phyloP scores from a whole-genome alignment of 2,329 filamentous ascomycete genomes.

The Cucurbitaria berberidis region DNA sequence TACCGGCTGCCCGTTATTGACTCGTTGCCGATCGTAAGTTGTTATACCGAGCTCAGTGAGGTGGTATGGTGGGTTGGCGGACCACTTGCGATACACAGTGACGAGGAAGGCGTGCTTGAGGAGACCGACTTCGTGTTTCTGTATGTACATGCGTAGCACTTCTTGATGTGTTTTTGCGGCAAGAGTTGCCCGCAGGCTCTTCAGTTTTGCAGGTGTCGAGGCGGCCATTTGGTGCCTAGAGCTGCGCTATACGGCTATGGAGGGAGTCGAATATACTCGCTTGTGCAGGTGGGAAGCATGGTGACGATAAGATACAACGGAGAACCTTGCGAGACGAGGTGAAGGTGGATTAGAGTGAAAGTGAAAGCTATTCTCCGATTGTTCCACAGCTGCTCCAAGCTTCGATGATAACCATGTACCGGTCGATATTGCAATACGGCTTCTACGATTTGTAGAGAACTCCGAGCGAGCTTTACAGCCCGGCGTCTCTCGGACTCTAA shows the following conservation, averaged over 20 bases:
- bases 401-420: no score
- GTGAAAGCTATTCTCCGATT: background rate
- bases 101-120: constrained; percentile 21
- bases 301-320: no score
- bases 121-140: background rate
- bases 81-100: constrained; percentile 17
- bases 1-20: background rate
- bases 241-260: background rate
- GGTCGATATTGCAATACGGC: no score
- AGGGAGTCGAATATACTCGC: no score
- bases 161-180: constrained; percentile 2
- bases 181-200: background rate
- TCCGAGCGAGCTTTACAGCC: no score
- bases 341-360: background rate
- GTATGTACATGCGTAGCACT: constrained; percentile 11
- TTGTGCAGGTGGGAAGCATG: no score
- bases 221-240: background rate
- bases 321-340: no score
- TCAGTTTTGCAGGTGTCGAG: background rate
- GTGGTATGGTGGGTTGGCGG: constrained; percentile 7
- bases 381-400: no score
- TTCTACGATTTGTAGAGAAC: no score
- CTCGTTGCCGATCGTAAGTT: constrained; percentile 11
- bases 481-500: no score
- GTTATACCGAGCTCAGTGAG: constrained; percentile 25